Conservation (phyloP, 371 early-diverging fungal genomes). For the Dichotomocladium elegans region DNA sequence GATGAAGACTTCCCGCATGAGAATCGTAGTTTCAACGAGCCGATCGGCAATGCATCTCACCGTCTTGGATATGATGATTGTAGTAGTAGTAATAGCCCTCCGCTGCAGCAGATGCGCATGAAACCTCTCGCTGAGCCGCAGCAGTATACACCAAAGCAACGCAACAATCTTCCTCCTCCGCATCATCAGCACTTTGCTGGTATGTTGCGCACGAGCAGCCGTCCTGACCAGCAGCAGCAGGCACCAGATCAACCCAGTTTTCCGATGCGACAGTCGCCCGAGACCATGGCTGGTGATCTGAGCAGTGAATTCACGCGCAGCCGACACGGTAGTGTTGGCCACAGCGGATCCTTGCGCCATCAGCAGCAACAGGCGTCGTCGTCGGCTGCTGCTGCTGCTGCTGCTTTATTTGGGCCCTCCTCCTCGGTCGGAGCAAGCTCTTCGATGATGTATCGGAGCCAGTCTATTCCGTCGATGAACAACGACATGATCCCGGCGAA, state of each 20-base stretch:
- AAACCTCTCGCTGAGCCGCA: background rate
- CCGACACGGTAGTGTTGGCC: constrained; percentile 5
- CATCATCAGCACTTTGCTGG: background rate
- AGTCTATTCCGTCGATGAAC: constrained; percentile 11
- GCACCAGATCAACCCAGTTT: background rate
- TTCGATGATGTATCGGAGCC: constrained; percentile 9
- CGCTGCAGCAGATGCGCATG: background rate
- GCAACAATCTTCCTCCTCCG: background rate
- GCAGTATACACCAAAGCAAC: background rate
- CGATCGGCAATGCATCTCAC: background rate
- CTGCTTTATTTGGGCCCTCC: no score
- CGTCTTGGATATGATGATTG: background rate
- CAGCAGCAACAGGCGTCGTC: background rate
- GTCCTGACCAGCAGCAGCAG: background rate
- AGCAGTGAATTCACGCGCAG: background rate
- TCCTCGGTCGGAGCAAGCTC: no score
- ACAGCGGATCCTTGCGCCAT: background rate
- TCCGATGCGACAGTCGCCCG: constrained; percentile 4
- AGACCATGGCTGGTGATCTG: background rate
- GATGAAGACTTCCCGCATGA: constrained; percentile 43
- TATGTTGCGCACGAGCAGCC: background rate
- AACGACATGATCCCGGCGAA: background rate
- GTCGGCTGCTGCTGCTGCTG: no score
- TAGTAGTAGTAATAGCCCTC: no score
- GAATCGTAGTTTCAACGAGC: background rate